Base-by-base conservation (phyloP, 2,329 filamentous ascomycete genomes). In the Aspergillus ochraceus region DNA sequence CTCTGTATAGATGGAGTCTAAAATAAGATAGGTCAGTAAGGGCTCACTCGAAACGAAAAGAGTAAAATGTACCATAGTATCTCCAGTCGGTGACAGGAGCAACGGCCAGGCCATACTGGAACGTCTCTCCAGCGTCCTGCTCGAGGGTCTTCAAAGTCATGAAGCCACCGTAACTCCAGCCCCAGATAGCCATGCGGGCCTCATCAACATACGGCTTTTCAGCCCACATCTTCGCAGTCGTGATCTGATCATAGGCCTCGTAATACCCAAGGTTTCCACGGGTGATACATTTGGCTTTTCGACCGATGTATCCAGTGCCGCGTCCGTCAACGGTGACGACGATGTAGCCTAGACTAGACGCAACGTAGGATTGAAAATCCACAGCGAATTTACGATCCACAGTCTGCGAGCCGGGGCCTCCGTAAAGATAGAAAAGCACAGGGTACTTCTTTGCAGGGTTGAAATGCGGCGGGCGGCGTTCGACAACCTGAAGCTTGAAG, bases 61-160 rank as follows among this genome's bases (percentile, higher is more conserved):
- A 59, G 36, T 11, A 36, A n/a, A 6, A 42, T 67, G 62, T 75
- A 84, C 82, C 86, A 78, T 99, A 99, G 77, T 90, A 97, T 59
- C 90, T 85, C 95, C 95, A 99, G 76, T 99, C 93, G 0, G 94
- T 98, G n/a, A 99, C 95, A 19, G 95, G 95, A 1, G 95, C 95
- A 54, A 99, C 96, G 6, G 96, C 92, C 90, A 99, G 97, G 67
- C 95, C 96, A 74, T 99, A 99, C 64, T 88, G 88, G 80, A 97
- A 99, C 0, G 93, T 98, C 71, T 86, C 75, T 5, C 96, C 95
- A 9, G 87, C 94, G 73, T 99, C 95, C 62, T 87, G 85, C 80
- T 99, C 95, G 12, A 99, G 87, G 1, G 92, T 95, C 81, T 99
- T 99, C 70, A 99, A 84, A 6, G 95, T 91, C 81, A 91, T 90